Base-by-base conservation (phyloP, 768 basidiomycete species). In the Agaricus sinodeliciosus region DNA sequence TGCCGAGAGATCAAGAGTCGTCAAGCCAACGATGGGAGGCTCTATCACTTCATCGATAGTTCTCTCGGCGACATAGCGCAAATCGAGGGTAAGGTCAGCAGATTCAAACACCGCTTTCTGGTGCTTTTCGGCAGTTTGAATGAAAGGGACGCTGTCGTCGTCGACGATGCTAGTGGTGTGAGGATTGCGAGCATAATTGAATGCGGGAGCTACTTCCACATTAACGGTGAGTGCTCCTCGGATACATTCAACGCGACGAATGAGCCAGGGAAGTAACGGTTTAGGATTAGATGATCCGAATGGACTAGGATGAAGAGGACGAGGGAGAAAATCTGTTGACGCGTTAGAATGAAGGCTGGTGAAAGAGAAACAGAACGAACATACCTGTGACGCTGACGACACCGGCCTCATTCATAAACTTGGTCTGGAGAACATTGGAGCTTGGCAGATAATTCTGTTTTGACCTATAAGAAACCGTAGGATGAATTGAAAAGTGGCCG, bases 151-250 rank as follows among this genome's bases (percentile, higher is more conserved):
- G 31, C 62, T 64, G 35, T 70, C 68, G 60, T 85, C 81, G 15
- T 70, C 62, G 49, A 82, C 58, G 58, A 82, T 72, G 26, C 74
- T 65, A 0, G 87, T 87, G 7, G 74, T 79, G 66, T 98, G 95
- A 2, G 73, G 45, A 44, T 83, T 78, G 11, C 87, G 78, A 0
- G 92, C 94, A 61, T 99, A 99, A 67, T 96, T 86, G 81, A 99
- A 99, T 0, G 94, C 95, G 0, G 95, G 95, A 0, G 91, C 92
- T 60, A 91, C 94, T 70, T 98, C 90, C 67, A 97, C 77, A 53
- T 81, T 76, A 49, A 95, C 73, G 0, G 90, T 84, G 28, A 96
- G 72, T 6, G 64, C 77, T 0, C 95, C 95, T 15, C 95, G 87
- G 58, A 97, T 81, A 55, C 90, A 87, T 72, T 92, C 90, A 41